Conservation (phyloP, 129 eudicot species). For the Gnaphalium uliginosum region DNA sequence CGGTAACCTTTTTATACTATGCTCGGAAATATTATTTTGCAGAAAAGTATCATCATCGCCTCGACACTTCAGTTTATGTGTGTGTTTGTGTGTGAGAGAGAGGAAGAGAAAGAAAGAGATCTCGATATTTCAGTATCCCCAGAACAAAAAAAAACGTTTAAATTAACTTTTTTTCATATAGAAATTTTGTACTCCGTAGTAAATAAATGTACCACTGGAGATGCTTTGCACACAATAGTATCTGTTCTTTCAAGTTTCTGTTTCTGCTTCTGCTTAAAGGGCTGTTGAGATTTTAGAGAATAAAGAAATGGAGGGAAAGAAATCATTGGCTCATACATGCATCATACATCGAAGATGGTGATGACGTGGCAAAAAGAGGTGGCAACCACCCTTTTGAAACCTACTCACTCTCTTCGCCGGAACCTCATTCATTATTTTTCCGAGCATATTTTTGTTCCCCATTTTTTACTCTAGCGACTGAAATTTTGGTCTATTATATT, state of each 20-base stretch:
- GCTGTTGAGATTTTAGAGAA: not conserved
- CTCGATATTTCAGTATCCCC: not conserved
- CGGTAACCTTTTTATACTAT: not conserved
- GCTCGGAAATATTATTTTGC: not conserved
- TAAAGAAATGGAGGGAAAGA: not conserved
- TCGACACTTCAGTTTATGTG: not conserved
- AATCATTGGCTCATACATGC: conserved; percentile 10
- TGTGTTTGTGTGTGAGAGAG: not conserved
- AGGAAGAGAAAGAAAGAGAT: not conserved
- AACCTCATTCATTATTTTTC: conserved; percentile 12
- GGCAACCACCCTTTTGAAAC: conserved; percentile 29
- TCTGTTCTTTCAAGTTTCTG: not conserved
- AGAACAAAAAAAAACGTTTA: too few species aligned
- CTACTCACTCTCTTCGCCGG: conserved; percentile 17
- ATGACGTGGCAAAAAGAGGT: conserved; percentile 19
- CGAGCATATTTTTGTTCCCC: conserved; percentile 15
- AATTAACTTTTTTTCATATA: too few species aligned
- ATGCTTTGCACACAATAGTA: too few species aligned
- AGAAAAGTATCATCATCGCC: not conserved
- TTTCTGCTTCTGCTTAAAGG: not conserved
- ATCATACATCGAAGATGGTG: not conserved
- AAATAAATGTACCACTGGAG: not conserved
- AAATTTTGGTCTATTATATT: too few species aligned
- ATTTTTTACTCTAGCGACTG: not conserved
- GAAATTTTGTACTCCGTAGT: too few species aligned